Conservation (phyloP, 768 basidiomycete genomes). For the Holtermannia corniformis region DNA sequence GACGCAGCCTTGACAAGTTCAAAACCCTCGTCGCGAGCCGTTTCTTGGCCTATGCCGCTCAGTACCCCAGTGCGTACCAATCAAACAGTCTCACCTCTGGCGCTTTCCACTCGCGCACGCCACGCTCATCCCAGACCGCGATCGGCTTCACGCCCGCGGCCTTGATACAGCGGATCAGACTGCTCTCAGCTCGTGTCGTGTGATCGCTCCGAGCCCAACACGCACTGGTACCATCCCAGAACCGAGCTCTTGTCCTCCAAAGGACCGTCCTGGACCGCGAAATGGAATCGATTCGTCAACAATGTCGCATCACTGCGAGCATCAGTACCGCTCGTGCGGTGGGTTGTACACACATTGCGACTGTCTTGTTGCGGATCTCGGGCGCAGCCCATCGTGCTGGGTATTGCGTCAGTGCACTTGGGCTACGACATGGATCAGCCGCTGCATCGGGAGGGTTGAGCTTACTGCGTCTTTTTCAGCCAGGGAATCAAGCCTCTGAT, state of each 20-base stretch:
- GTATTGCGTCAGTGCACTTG: constrained; percentile 10
- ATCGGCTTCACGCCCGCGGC: constrained; percentile 30
- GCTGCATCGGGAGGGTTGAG: neutral
- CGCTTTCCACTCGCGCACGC: constrained; percentile 35
- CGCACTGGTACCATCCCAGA: constrained; percentile 39
- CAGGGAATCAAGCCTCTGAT: constrained; percentile 25
- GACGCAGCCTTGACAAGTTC: constrained; percentile 17
- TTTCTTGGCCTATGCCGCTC: constrained; percentile 13
- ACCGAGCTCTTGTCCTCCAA: constrained; percentile 30
- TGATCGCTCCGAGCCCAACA: constrained; percentile 6
- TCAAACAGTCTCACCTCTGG: constrained; percentile 19
- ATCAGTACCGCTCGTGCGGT: neutral
- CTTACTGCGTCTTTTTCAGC: constrained; percentile 27
- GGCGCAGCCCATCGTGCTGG: constrained; percentile 31
- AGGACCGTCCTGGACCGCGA: constrained; percentile 22
- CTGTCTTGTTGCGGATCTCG: constrained; percentile 23
- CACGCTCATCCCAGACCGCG: constrained; percentile 36
- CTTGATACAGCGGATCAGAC: constrained; percentile 31
- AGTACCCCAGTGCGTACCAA: neutral
- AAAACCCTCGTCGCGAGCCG: constrained; percentile 15
- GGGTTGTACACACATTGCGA: constrained; percentile 27
- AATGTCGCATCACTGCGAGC: constrained; percentile 31
- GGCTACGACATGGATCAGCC: constrained; percentile 12
- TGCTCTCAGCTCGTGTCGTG: constrained; percentile 3
- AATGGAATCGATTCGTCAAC: constrained; percentile 37